phyloP scores from a whole-genome alignment of 345 rosid species.

The Syzygium oleosum region DNA sequence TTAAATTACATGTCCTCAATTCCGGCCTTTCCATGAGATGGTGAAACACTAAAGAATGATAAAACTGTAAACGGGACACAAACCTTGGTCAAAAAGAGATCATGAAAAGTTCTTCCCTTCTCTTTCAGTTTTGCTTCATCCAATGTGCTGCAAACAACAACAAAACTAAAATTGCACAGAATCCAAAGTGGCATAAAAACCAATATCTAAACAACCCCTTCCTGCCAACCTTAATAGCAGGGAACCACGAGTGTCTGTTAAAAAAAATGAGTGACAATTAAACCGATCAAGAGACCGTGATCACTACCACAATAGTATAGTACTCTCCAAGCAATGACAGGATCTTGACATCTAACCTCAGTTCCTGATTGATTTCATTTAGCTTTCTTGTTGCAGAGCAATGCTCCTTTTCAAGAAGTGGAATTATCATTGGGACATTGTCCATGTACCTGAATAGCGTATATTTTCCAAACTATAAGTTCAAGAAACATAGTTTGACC shows the following conservation, averaged over 20 bases:
- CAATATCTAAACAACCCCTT: neutral
- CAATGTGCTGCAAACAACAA: conserved; percentile 49
- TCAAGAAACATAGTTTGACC: neutral
- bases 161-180: neutral
- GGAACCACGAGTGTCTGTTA: neutral
- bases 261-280: neutral
- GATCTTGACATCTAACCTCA: conserved; percentile 41
- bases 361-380: conserved; percentile 69
- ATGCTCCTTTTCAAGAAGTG: conserved; percentile 85
- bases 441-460: conserved; percentile 65
- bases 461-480: conserved; percentile 6
- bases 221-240: neutral
- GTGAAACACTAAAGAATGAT: neutral
- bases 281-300: neutral
- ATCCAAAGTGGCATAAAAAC: neutral
- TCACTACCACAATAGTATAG: neutral
- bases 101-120: conserved; percentile 82
- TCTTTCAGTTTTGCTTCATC: conserved; percentile 90
- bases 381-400: conserved; percentile 54
- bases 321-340: neutral
- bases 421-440: conserved; percentile 81
- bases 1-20: neutral
- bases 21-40: neutral
- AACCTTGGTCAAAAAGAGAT: conserved; percentile 86
- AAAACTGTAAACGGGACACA: neutral